Conservation (phyloP, 169 alveolate genomes). For the Toxoplasma gondii region DNA sequence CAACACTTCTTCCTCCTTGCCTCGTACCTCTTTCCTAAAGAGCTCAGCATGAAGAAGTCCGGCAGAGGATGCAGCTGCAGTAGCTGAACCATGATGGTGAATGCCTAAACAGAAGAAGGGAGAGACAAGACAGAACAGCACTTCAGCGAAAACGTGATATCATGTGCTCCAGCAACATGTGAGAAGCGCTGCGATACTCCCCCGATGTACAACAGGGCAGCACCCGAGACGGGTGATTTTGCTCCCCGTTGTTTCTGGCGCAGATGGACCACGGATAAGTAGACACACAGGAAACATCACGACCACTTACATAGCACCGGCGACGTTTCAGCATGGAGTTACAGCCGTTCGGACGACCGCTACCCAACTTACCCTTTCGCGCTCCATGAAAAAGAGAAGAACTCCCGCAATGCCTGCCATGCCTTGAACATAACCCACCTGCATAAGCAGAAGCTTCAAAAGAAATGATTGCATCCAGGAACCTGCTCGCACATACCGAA, state of each 20-base stretch:
- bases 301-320: too few species aligned
- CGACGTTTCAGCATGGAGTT: too few species aligned
- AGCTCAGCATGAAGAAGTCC: neutral
- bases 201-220: too few species aligned
- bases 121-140: neutral
- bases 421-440: neutral
- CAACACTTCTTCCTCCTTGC: neutral
- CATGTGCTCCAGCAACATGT: neutral
- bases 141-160: neutral
- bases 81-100: neutral
- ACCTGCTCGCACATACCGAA: too few species aligned
- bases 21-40: neutral
- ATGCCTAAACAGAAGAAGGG: neutral
- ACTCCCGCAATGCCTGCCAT: neutral
- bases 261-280: too few species aligned
- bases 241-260: too few species aligned
- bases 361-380: neutral
- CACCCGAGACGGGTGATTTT: too few species aligned
- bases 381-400: neutral
- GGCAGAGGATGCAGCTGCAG: constrained; percentile 1
- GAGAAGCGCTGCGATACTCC: too few species aligned
- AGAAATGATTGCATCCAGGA: too few species aligned
- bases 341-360: too few species aligned
- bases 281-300: too few species aligned
- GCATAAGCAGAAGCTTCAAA: neutral